These are phyloP conservation scores for Cladosporium sp. DNA, from an alignment of 2,329 filamentous ascomycete species.

Conservation along the genomic window DNA sequence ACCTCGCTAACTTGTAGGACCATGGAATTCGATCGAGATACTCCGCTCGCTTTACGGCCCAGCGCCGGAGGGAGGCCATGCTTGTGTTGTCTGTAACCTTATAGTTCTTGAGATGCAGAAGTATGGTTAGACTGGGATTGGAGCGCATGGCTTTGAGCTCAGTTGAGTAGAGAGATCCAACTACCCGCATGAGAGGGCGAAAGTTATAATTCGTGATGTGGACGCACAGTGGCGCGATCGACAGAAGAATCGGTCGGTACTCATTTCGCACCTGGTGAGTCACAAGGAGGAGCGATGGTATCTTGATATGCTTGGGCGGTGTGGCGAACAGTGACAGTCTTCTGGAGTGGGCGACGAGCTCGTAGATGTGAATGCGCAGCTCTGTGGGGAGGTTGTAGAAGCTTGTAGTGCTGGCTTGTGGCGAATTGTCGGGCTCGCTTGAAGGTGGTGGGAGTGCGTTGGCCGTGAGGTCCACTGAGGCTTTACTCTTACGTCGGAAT, in stretches of 20 bases:
- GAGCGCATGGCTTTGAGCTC: constrained; percentile 27
- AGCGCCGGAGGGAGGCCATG: constrained; percentile 18
- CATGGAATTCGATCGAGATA: constrained; percentile 24
- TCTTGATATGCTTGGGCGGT: background rate
- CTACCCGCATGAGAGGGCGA: constrained; percentile 19
- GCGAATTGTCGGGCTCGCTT: background rate
- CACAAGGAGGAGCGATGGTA: constrained; percentile 24
- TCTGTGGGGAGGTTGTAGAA: constrained; percentile 31
- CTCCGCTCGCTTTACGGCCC: constrained; percentile 20
- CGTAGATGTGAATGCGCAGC: constrained; percentile 29
- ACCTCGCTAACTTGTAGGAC: constrained; percentile 16
- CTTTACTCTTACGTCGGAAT: background rate
- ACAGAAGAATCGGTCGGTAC: constrained; percentile 26
- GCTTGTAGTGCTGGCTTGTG: background rate
- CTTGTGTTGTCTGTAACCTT: background rate
- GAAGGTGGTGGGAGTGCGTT: background rate
- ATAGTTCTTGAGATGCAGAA: constrained; percentile 11
- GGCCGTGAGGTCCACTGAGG: background rate
- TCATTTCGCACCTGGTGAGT: constrained; percentile 23
- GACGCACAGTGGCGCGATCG: constrained; percentile 18
- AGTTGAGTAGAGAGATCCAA: constrained; percentile 22
- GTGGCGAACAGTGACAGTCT: constrained; percentile 11
- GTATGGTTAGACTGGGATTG: constrained; percentile 21
- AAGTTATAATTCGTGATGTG: constrained; percentile 26
- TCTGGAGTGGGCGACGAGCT: constrained; percentile 16